Conservation (phyloP, 805 yeast species). For the Yarrowia porcina region DNA sequence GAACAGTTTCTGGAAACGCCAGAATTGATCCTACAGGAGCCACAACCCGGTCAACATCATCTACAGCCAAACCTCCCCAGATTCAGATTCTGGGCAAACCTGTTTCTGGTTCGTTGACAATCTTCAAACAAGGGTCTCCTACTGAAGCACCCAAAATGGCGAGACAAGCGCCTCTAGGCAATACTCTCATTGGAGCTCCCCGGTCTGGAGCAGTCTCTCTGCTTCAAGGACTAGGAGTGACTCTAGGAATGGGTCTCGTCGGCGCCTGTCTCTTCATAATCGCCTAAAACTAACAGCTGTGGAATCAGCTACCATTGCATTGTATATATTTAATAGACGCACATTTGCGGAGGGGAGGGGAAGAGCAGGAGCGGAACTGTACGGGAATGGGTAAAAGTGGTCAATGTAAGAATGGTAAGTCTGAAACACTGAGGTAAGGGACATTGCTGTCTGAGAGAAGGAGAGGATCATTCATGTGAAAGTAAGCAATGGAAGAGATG, state of each 20-base stretch:
- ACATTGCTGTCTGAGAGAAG: too few species aligned
- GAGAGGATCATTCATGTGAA: too few species aligned
- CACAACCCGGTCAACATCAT: neutral
- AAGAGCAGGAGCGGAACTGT: too few species aligned
- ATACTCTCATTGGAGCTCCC: neutral
- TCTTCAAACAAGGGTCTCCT: constrained; percentile 6
- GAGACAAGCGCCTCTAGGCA: neutral
- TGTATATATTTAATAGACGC: neutral
- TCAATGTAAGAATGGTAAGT: too few species aligned
- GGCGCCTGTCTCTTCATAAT: neutral
- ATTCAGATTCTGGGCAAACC: constrained; percentile 9
- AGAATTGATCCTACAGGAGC: constrained; percentile 15
- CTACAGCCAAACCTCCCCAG: constrained; percentile 3
- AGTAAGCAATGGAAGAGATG: too few species aligned
- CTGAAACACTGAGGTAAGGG: too few species aligned
- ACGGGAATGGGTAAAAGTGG: too few species aligned
- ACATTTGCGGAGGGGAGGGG: too few species aligned
- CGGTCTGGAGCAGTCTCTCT: neutral
- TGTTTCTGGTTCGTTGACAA: constrained; percentile 1
- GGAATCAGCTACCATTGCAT: neutral
- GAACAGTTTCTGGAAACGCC: constrained; percentile 11
- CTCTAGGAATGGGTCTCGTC: neutral
- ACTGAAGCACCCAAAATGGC: neutral
- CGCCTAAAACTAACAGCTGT: neutral
- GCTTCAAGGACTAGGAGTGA: neutral